phyloP scores from a whole-genome alignment of 208 protist genomes.

The Spongospora subterranea region DNA sequence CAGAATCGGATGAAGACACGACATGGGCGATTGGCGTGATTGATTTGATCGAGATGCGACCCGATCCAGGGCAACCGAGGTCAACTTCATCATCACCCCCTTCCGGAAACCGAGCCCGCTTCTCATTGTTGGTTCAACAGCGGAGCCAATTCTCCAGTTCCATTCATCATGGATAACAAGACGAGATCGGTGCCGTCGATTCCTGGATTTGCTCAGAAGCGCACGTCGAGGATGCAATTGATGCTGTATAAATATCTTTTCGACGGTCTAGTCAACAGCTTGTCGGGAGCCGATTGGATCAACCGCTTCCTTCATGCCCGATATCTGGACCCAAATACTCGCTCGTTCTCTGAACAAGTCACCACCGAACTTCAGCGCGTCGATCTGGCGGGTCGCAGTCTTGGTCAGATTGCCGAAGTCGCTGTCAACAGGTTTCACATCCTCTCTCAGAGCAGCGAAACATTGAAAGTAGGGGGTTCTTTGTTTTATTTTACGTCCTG shows the following conservation, averaged over 20 bases:
- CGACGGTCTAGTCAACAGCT: background rate
- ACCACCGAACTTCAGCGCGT: background rate
- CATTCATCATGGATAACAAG: background rate
- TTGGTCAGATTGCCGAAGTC: background rate
- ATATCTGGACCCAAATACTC: background rate
- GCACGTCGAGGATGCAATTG: background rate
- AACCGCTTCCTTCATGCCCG: background rate
- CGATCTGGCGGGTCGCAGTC: background rate
- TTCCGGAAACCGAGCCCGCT: too few relatives aligned
- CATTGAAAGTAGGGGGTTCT: background rate
- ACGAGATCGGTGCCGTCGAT: constrained; percentile 28
- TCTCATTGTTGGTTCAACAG: background rate
- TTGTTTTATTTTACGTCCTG: background rate
- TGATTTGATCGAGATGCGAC: constrained; percentile 19
- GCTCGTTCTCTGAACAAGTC: background rate
- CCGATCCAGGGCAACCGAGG: background rate
- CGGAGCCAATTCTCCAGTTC: background rate
- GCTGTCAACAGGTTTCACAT: constrained; percentile 9
- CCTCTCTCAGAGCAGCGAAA: background rate
- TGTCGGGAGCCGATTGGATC: background rate
- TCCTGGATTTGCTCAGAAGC: constrained; percentile 52
- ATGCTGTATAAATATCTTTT: constrained; percentile 32
- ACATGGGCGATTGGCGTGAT: constrained; percentile 37
- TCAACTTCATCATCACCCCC: too few relatives aligned
- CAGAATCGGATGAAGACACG: background rate